Evolutionary conservation across 2,329 filamentous ascomycete genomes (phyloP).

Genomic region (Epicoccum sorghinum): DNA sequence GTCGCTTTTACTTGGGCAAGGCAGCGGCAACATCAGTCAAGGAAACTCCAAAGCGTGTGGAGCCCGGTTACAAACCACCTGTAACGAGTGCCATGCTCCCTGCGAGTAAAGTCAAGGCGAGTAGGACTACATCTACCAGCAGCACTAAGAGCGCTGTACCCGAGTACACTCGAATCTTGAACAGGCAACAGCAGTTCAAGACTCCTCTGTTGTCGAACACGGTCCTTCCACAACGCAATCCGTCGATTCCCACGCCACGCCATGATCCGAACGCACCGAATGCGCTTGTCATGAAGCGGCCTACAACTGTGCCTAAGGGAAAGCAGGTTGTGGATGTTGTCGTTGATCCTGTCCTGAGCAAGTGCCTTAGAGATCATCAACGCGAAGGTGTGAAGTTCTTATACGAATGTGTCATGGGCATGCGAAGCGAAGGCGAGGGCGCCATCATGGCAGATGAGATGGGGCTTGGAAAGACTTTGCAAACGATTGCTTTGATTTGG

Average conservation of each 20-base stretch:
- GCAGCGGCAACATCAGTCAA: slow-evolving; percentile 25
- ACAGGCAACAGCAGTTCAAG: slow-evolving; percentile 62
- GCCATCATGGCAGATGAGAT: slow-evolving; percentile 78
- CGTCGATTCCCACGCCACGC: slow-evolving; percentile 62
- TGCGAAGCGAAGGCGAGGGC: slow-evolving; percentile 69
- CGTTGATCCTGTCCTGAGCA: slow-evolving; percentile 69
- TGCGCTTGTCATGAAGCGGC: slow-evolving; percentile 71
- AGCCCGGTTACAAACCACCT: slow-evolving; percentile 25
- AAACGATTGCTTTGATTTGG: slow-evolving; percentile 75
- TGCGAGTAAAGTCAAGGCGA: slow-evolving; percentile 20
- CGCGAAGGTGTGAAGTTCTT: slow-evolving; percentile 72
- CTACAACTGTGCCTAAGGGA: slow-evolving; percentile 60
- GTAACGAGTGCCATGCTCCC: background rate
- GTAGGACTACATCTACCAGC: slow-evolving; percentile 22
- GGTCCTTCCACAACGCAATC: slow-evolving; percentile 54
- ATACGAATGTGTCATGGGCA: slow-evolving; percentile 78
- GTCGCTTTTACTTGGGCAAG: slow-evolving; percentile 52
- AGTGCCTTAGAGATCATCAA: slow-evolving; percentile 70
- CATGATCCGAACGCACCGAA: slow-evolving; percentile 66
- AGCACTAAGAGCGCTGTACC: slow-evolving; percentile 43
- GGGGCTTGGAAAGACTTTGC: slow-evolving; percentile 75
- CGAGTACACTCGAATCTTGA: slow-evolving; percentile 44
- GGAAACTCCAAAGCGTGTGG: slow-evolving; percentile 19
- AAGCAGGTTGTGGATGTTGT: slow-evolving; percentile 75
- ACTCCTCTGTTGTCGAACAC: slow-evolving; percentile 64